Evolutionary conservation across 345 rosid genomes (phyloP).

Genomic region (Salix caprea): DNA sequence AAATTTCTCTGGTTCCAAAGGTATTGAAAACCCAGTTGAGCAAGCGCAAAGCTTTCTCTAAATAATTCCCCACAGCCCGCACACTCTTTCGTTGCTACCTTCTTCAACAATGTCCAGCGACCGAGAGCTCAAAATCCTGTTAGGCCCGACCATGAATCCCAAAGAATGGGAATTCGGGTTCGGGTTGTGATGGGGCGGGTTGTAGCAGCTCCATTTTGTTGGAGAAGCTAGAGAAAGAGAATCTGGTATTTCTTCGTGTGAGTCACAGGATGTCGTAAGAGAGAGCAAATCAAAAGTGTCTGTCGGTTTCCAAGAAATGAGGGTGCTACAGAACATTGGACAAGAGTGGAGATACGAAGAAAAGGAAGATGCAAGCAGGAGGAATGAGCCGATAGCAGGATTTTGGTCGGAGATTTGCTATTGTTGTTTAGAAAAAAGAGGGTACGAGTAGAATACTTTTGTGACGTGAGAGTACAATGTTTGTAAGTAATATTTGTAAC

Average conservation of each 20-base stretch:
- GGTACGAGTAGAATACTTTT: too few species aligned
- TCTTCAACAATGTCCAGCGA: constrained; percentile 35
- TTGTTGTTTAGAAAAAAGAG: too few species aligned
- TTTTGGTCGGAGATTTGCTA: not conserved
- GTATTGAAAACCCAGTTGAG: constrained; percentile 44
- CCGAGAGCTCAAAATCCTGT: constrained; percentile 7
- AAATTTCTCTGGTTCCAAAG: constrained; percentile 36
- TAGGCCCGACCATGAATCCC: constrained; percentile 4
- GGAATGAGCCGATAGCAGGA: not conserved
- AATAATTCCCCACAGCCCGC: constrained; percentile 53
- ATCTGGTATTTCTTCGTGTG: not conserved
- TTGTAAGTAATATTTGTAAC: too few species aligned
- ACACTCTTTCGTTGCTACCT: constrained; percentile 31
- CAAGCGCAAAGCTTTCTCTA: constrained; percentile 42
- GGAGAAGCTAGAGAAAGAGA: too few species aligned
- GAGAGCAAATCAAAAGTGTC: not conserved
- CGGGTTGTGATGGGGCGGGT: constrained; percentile 21
- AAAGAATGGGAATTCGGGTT: constrained; percentile 13
- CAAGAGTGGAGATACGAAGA: not conserved
- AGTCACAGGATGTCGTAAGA: not conserved
- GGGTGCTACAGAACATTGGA: not conserved
- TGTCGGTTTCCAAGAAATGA: not conserved
- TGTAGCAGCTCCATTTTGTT: constrained; percentile 34
- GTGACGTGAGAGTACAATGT: too few species aligned
- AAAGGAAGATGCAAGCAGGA: not conserved